A percentile compares a stretch with the other conserved stretches of the same genome.
These are phyloP conservation scores for Citrus maxima DNA, from an alignment of 345 rosid genomes.

Conservation along the genomic window DNA sequence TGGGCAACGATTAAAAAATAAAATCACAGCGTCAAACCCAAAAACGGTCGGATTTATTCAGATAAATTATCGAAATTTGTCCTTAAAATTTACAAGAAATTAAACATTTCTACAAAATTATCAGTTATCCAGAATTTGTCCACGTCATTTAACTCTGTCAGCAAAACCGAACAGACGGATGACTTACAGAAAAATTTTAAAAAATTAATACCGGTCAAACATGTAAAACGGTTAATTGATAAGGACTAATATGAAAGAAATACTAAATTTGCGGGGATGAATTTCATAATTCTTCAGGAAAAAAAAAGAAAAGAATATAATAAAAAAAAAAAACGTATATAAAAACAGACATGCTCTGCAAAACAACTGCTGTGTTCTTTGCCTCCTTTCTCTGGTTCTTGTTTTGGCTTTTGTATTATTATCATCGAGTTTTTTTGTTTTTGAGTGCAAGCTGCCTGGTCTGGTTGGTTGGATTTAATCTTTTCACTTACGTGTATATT, in stretches of 20 bases:
- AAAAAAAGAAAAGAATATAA: not conserved
- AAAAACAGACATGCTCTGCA: slow-evolving; percentile 61
- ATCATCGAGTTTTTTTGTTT: slow-evolving; percentile 15
- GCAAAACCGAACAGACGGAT: too few relatives aligned
- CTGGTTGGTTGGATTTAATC: slow-evolving; percentile 20
- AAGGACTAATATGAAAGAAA: not conserved
- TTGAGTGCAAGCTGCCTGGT: not conserved
- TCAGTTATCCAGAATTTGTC: not conserved
- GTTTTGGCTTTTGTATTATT: slow-evolving; percentile 16
- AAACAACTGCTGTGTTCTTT: slow-evolving; percentile 32
- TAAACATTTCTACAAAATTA: not conserved
- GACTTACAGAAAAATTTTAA: too few relatives aligned
- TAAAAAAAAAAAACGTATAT: not conserved
- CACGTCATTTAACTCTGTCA: not conserved
- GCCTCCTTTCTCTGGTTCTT: slow-evolving; percentile 26
- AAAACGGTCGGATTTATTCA: not conserved
- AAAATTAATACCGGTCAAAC: too few relatives aligned
- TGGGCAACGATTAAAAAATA: not conserved
- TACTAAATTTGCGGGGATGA: not conserved
- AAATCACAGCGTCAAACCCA: not conserved
- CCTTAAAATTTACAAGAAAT: not conserved
- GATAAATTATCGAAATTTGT: not conserved
- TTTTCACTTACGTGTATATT: slow-evolving; percentile 6
- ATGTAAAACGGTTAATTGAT: not conserved
- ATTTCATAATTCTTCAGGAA: not conserved